Conservation (phyloP, 2,329 filamentous ascomycete species). For the Coleophoma cylindrospora region DNA sequence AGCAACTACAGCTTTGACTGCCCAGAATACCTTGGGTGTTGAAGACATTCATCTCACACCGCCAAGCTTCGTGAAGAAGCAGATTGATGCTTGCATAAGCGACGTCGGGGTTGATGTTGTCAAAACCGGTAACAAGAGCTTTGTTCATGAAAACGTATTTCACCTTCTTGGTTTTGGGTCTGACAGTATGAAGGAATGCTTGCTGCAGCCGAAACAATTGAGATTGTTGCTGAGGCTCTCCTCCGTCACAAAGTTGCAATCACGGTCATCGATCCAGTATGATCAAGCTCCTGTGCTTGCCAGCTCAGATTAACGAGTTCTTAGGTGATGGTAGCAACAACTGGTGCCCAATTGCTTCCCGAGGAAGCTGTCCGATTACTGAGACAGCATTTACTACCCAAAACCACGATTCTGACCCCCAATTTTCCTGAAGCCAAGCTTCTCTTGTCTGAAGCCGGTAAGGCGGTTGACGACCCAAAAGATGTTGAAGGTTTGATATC, state of each 20-base stretch:
- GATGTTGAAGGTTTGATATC: conserved; percentile 61
- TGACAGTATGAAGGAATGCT: conserved; percentile 63
- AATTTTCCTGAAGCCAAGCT: conserved; percentile 72
- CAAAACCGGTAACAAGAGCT: conserved; percentile 67
- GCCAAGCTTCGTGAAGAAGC: conserved; percentile 71
- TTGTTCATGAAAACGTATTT: not conserved
- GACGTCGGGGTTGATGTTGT: conserved; percentile 88
- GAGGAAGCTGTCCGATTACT: conserved; percentile 58
- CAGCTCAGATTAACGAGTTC: not conserved
- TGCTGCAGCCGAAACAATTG: conserved; percentile 65
- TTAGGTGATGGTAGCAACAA: conserved; percentile 89
- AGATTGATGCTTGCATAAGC: conserved; percentile 78
- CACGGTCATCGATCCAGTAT: conserved; percentile 72
- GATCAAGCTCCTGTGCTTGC: conserved; percentile 6
- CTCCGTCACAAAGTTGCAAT: conserved; percentile 48
- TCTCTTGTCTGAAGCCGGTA: conserved; percentile 50
- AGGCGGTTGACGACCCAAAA: conserved; percentile 37
- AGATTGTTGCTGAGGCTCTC: conserved; percentile 62
- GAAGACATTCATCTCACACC: conserved; percentile 76
- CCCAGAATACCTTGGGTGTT: conserved; percentile 87
- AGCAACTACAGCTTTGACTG: conserved; percentile 90
- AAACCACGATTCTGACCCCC: conserved; percentile 67
- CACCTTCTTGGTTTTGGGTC: conserved; percentile 1
- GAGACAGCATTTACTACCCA: conserved; percentile 54
- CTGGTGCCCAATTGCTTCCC: conserved; percentile 66